A percentile compares a stretch with the other conserved stretches of the same genome.
Conservation (phyloP, 345 rosid genomes). For the Hibiscus trionum region DNA sequence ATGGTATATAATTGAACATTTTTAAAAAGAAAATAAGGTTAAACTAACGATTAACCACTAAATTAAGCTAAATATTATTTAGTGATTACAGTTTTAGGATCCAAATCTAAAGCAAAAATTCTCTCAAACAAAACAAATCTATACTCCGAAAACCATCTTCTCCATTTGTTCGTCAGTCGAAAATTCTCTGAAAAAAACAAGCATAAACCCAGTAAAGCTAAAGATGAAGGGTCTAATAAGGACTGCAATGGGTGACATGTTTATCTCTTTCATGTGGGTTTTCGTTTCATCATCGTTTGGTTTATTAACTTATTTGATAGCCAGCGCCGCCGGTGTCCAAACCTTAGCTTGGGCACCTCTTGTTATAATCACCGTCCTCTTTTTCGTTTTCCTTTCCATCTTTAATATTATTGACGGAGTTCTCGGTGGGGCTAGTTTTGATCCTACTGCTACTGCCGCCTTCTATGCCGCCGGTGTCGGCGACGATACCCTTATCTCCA, state of each 20-base stretch:
- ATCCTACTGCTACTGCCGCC: constrained; percentile 73
- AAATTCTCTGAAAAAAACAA: neutral
- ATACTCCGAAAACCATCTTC: neutral
- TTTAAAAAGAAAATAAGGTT: too few species aligned
- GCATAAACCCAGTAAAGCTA: too few species aligned
- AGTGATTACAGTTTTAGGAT: neutral
- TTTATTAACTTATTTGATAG: constrained; percentile 42
- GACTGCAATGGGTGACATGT: constrained; percentile 44
- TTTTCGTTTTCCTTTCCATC: constrained; percentile 55
- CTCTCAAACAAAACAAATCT: neutral
- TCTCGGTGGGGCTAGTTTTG: constrained; percentile 91
- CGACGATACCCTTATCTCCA: constrained; percentile 49
- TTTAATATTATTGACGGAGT: constrained; percentile 42
- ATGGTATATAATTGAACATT: too few species aligned
- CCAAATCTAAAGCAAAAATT: neutral
- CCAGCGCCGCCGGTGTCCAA: constrained; percentile 43
- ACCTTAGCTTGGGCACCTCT: constrained; percentile 38
- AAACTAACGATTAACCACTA: too few species aligned
- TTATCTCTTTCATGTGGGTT: constrained; percentile 66
- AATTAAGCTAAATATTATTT: too few species aligned
- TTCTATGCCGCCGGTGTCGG: constrained; percentile 78
- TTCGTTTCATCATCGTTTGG: constrained; percentile 55
- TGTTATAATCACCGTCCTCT: constrained; percentile 39
- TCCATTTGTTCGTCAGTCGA: neutral
- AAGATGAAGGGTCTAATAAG: neutral